phyloP scores from a whole-genome alignment of 164 flowering plant species.

The Platanus orientalis region DNA sequence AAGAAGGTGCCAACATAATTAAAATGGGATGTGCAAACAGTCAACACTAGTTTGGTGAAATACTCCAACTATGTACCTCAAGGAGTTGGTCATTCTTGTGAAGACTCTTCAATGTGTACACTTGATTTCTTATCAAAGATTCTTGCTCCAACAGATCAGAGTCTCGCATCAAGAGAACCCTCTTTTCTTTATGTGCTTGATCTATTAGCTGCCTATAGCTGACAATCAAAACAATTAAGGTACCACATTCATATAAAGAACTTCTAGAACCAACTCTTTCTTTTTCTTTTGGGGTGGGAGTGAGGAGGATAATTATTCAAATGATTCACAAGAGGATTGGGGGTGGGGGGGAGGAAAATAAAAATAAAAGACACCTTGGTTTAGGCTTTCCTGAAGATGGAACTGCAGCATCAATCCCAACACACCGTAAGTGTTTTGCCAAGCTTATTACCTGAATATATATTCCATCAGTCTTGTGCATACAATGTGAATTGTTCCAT shows the following conservation, averaged over 20 bases:
- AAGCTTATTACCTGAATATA: conserved; percentile 73
- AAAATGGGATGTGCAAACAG: too few species aligned
- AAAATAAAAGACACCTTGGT: conserved; percentile 63
- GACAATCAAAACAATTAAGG: not conserved
- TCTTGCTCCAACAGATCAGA: conserved; percentile 73
- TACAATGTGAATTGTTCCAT: not conserved
- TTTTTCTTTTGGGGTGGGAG: too few species aligned
- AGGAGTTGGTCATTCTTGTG: conserved; percentile 86
- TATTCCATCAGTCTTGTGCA: conserved; percentile 1
- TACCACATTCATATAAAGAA: not conserved
- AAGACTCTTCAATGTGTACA: conserved; percentile 74
- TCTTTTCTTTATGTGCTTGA: conserved; percentile 74
- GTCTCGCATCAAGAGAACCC: conserved; percentile 89
- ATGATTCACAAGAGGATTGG: not conserved
- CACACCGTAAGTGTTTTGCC: conserved; percentile 89
- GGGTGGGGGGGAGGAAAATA: too few species aligned
- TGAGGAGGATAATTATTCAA: not conserved
- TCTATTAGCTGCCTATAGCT: conserved; percentile 66
- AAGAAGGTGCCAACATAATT: too few species aligned
- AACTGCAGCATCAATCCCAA: conserved; percentile 90
- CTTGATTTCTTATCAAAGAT: conserved; percentile 65
- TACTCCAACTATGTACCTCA: too few species aligned
- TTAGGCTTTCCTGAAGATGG: conserved; percentile 74
- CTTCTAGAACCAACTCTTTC: not conserved
- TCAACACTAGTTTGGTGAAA: too few species aligned